Percentiles rank a stretch among this genome's conserved stretches.
These are phyloP conservation scores for Dictyostelium brefeldianum DNA, from an alignment of 78 protist genomes.

Conservation along the genomic window DNA sequence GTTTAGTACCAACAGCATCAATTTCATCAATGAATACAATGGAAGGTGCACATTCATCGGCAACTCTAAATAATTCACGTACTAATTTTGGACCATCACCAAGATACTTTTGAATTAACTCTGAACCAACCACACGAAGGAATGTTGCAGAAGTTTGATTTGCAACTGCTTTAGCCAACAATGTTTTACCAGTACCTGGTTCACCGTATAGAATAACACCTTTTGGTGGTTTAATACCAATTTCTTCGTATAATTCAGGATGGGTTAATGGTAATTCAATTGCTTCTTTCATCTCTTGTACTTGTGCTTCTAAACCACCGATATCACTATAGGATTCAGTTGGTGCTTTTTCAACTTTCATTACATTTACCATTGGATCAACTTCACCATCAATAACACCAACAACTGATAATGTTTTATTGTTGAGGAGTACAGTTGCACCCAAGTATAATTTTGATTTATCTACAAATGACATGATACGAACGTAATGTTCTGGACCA, in stretches of 20 bases:
- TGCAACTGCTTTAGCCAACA: constrained; percentile 99
- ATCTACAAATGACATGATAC: constrained; percentile 98
- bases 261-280: constrained; percentile 99
- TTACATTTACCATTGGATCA: constrained; percentile 99
- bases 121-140: constrained; percentile 99
- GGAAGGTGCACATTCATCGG: constrained; percentile 98
- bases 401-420: constrained; percentile 95
- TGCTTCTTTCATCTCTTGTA: constrained; percentile 99
- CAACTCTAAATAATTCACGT: constrained; percentile 98
- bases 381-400: constrained; percentile 98
- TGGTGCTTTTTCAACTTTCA: constrained; percentile 99
- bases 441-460: constrained; percentile 98
- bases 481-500: constrained; percentile 99
- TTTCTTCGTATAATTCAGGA: constrained; percentile 99
- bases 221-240: constrained; percentile 99
- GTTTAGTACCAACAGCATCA: constrained; percentile 99
- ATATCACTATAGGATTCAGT: constrained; percentile 99
- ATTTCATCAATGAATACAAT: constrained; percentile 99
- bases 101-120: constrained; percentile 99
- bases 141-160: constrained; percentile 99
- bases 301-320: constrained; percentile 99
- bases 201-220: constrained; percentile 99
- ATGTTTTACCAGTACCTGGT: constrained; percentile 99
- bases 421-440: constrained; percentile 94
- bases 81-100: constrained; percentile 99